These are phyloP conservation scores for Gossypium lobatum DNA, from an alignment of 441 rosid genomes.

Conservation along the genomic window DNA sequence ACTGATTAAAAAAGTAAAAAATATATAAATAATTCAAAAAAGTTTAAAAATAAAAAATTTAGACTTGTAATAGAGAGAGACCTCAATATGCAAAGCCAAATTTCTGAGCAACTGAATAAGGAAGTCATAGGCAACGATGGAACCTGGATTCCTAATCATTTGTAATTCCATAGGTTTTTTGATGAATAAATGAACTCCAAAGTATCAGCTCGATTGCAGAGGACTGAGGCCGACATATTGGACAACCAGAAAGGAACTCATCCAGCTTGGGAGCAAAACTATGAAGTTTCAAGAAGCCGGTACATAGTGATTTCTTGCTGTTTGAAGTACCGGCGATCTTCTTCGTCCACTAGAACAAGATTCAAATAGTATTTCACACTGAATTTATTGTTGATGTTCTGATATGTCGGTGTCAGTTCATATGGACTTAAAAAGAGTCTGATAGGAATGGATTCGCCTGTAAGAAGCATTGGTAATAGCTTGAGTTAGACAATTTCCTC, in stretches of 20 bases:
- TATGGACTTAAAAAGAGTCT: conserved; percentile 34
- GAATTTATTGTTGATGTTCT: conserved; percentile 38
- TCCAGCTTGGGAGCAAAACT: neutral
- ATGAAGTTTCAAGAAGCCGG: conserved; percentile 25
- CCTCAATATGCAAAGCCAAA: neutral
- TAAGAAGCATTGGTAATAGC: conserved; percentile 9
- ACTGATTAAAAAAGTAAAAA: no score
- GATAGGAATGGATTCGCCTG: conserved; percentile 36
- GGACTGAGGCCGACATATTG: neutral
- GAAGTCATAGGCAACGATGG: neutral
- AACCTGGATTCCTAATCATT: neutral
- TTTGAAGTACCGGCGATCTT: conserved; percentile 39
- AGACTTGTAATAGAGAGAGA: neutral
- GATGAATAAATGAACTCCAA: neutral
- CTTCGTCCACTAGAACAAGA: conserved; percentile 38
- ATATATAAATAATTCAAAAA: no score
- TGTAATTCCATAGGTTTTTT: neutral
- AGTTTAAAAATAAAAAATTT: no score
- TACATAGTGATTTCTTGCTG: conserved; percentile 37
- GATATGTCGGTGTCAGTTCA: conserved; percentile 33
- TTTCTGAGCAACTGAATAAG: neutral
- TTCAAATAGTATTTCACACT: conserved; percentile 37
- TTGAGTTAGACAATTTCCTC: neutral
- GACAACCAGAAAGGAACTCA: neutral
- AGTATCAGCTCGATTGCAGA: neutral